A percentile compares a stretch with the other conserved stretches of the same genome.
Evolutionary conservation across 495 filamentous ascomycete species (phyloP).

Genomic region (Aspergillus nidulans): DNA sequence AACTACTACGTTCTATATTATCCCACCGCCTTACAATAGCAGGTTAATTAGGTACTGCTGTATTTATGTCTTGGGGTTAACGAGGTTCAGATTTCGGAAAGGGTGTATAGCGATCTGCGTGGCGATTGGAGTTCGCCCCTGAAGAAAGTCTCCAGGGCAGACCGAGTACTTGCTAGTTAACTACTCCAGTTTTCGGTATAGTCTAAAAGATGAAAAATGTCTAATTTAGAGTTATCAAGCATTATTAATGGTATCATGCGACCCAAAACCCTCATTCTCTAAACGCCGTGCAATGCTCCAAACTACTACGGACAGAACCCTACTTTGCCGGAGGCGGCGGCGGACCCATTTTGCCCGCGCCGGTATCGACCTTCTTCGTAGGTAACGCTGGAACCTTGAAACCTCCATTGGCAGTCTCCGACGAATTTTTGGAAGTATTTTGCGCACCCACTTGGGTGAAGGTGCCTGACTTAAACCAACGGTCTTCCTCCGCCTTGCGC

Average conservation of each 20-base stretch:
- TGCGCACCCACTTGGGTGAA: constrained; percentile 81
- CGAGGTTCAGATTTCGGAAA: not conserved
- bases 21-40: too few species aligned
- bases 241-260: constrained; percentile 23
- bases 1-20: not conserved
- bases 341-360: constrained; percentile 42
- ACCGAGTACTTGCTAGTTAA: not conserved
- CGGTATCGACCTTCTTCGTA: constrained; percentile 42
- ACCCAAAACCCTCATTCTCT: constrained; percentile 6
- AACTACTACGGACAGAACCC: constrained; percentile 6
- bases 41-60: not conserved
- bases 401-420: constrained; percentile 32
- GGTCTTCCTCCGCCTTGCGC: constrained; percentile 86
- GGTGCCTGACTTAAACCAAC: constrained; percentile 93
- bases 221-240: constrained; percentile 11
- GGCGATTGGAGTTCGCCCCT: not conserved
- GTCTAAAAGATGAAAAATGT: not conserved
- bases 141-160: not conserved
- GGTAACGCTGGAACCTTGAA: constrained; percentile 52
- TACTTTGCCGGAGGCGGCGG: constrained; percentile 31
- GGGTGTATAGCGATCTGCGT: not conserved
- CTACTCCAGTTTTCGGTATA: not conserved
- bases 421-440: constrained; percentile 20
- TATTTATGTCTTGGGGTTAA: not conserved
- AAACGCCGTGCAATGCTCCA: constrained; percentile 19